Percentiles rank a stretch among this genome's conserved stretches.
phyloP scores from a whole-genome alignment of 495 filamentous ascomycete species.

The Penicillium taxi region DNA sequence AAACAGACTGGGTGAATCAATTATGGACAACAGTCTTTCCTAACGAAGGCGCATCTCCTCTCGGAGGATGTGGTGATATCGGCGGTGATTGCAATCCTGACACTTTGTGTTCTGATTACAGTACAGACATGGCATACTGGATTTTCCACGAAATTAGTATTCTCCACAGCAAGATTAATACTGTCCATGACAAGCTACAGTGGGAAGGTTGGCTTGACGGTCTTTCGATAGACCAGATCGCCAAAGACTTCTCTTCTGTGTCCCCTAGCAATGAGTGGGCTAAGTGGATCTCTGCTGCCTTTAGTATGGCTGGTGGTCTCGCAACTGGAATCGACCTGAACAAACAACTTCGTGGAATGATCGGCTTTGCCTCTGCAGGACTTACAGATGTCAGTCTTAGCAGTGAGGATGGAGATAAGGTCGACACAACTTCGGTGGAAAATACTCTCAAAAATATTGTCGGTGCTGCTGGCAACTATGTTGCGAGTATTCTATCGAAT shows the following conservation, averaged over 20 bases:
- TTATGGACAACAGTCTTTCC: not conserved
- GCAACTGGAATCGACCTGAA: conserved; percentile 1
- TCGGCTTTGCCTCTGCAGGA: not conserved
- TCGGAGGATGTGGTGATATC: conserved; percentile 2
- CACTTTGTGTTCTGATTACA: conserved; percentile 1
- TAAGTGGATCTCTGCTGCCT: conserved; percentile 4
- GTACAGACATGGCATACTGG: not conserved
- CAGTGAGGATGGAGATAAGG: not conserved
- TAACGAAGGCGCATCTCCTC: conserved; percentile 1
- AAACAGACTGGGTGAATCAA: conserved; percentile 3
- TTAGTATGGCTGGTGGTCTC: conserved; percentile 2
- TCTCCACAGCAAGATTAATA: conserved; percentile 2
- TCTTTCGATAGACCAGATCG: conserved; percentile 3
- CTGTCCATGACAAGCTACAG: not conserved
- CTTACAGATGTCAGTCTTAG: conserved; percentile 1
- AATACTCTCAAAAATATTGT: conserved; percentile 1
- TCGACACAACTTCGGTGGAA: conserved; percentile 1
- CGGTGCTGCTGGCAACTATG: conserved; percentile 2
- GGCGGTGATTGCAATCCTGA: conserved; percentile 2
- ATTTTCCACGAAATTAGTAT: not conserved
- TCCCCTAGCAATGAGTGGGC: not conserved
- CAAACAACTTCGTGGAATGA: conserved; percentile 2
- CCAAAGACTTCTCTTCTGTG: conserved; percentile 1
- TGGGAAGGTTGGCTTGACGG: conserved; percentile 3
- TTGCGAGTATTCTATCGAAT: conserved; percentile 3